phyloP scores from a whole-genome alignment of 1,284 basidiomycete species.

The Boletus sp. region DNA sequence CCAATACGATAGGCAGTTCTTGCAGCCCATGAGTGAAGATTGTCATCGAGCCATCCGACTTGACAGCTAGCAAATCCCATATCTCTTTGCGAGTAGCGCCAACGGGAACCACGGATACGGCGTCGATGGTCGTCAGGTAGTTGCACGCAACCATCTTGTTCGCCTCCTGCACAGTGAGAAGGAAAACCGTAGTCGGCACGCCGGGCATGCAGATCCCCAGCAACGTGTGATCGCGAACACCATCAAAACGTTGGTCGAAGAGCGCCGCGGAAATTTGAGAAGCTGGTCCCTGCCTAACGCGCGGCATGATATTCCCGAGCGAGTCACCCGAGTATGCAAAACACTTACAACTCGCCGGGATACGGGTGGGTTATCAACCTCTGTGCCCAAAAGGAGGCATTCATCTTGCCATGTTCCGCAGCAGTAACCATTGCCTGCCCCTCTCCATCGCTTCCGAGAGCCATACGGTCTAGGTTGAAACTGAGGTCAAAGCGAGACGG shows the following conservation, averaged over 20 bases:
- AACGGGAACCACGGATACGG: slow-evolving; percentile 53
- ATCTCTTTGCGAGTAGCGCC: slow-evolving; percentile 58
- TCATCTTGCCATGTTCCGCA: slow-evolving; percentile 59
- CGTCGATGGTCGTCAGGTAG: slow-evolving; percentile 41
- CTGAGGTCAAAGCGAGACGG: slow-evolving; percentile 55
- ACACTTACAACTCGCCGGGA: slow-evolving; percentile 48
- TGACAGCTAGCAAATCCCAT: slow-evolving; percentile 66
- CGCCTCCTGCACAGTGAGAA: slow-evolving; percentile 38
- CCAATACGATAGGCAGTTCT: slow-evolving; percentile 41
- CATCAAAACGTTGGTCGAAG: slow-evolving; percentile 67
- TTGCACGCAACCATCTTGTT: slow-evolving; percentile 39
- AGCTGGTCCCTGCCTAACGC: slow-evolving; percentile 16
- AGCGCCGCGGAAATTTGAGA: slow-evolving; percentile 48
- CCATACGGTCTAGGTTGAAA: slow-evolving; percentile 62
- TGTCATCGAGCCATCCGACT: slow-evolving; percentile 46
- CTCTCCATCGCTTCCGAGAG: slow-evolving; percentile 43
- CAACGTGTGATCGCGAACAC: slow-evolving; percentile 46
- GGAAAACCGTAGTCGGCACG: slow-evolving; percentile 48
- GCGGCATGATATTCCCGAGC: background rate
- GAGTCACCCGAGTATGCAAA: slow-evolving; percentile 2
- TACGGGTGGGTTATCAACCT: slow-evolving; percentile 51
- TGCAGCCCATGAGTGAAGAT: slow-evolving; percentile 60
- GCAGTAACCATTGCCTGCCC: slow-evolving; percentile 38
- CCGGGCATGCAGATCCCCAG: slow-evolving; percentile 56
- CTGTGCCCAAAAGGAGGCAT: slow-evolving; percentile 66